These are phyloP conservation scores for Pseudogymnoascus sp. DNA, from an alignment of 2,329 filamentous ascomycete species.

Conservation along the genomic window DNA sequence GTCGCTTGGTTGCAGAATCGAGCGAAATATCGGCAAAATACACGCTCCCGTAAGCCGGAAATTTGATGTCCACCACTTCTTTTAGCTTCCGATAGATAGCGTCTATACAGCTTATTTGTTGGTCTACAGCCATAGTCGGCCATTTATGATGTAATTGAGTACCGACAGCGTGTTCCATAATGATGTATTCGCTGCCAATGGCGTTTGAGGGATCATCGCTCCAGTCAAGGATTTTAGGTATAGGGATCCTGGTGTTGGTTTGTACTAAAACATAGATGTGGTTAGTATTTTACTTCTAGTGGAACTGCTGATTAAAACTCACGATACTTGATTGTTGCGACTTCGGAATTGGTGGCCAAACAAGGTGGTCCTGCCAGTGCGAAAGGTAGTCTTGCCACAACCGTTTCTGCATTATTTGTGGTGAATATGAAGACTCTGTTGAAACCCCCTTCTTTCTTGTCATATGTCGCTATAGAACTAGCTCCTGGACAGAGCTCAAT, in stretches of 20 bases:
- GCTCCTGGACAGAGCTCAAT: conserved; percentile 32
- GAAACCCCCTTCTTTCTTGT: conserved; percentile 38
- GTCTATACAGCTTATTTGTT: conserved; percentile 22
- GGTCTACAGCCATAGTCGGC: conserved; percentile 25
- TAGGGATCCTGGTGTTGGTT: conserved; percentile 31
- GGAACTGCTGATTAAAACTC: conserved; percentile 14
- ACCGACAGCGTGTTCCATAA: conserved; percentile 32
- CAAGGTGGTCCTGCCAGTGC: conserved; percentile 30
- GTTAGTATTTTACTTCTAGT: neutral
- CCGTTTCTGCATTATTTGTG: conserved; percentile 29
- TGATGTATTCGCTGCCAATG: conserved; percentile 33
- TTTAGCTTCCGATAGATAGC: conserved; percentile 14
- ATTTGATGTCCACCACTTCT: conserved; percentile 22
- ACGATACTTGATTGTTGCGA: conserved; percentile 38
- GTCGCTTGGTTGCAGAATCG: conserved; percentile 10
- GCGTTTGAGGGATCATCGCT: conserved; percentile 29
- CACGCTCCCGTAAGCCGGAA: conserved; percentile 31
- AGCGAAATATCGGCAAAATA: conserved; percentile 22
- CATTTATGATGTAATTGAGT: conserved; percentile 28
- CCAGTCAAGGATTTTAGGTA: conserved; percentile 37
- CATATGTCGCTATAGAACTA: conserved; percentile 27
- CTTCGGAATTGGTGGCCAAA: conserved; percentile 35
- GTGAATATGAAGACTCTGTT: conserved; percentile 37
- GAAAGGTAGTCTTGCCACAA: conserved; percentile 37
- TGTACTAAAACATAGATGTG: conserved; percentile 10